Percentiles rank a stretch among this genome's conserved stretches.
Evolutionary conservation across 257 asterid species (phyloP).

Genomic region (Cynanchum wilfordii): DNA sequence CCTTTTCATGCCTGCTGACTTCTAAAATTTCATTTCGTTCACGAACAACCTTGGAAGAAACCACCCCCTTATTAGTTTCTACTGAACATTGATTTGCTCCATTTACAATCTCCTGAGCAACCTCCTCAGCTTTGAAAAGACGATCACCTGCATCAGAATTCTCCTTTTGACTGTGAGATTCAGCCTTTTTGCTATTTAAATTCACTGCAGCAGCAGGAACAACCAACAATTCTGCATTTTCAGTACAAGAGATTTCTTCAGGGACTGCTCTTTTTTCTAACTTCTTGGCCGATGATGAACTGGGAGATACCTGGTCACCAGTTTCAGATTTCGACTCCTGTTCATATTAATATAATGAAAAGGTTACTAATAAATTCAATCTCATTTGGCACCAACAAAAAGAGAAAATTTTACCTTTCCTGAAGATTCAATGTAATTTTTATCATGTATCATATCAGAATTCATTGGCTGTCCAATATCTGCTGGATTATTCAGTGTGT

Average conservation of each 20-base stretch:
- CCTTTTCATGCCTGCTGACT: slow-evolving; percentile 22
- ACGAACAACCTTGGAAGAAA: slow-evolving; percentile 27
- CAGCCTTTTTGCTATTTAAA: slow-evolving; percentile 27
- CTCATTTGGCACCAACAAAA: slow-evolving; percentile 5
- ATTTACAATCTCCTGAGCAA: slow-evolving; percentile 28
- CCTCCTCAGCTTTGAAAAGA: slow-evolving; percentile 24
- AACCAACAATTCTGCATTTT: slow-evolving; percentile 26
- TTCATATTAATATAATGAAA: slow-evolving; percentile 13
- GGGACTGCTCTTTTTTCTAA: slow-evolving; percentile 23
- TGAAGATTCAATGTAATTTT: slow-evolving; percentile 28
- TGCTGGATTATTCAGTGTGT: slow-evolving; percentile 21
- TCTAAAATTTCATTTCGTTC: slow-evolving; percentile 28
- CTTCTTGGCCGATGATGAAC: slow-evolving; percentile 27
- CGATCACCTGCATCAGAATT: slow-evolving; percentile 19
- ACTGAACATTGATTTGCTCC: slow-evolving; percentile 28
- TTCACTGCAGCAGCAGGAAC: slow-evolving; percentile 26
- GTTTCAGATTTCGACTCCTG: slow-evolving; percentile 42
- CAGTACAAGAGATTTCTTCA: slow-evolving; percentile 29
- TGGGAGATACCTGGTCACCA: slow-evolving; percentile 28
- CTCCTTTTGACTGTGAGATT: slow-evolving; percentile 24
- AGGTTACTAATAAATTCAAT: slow-evolving; percentile 2
- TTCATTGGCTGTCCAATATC: slow-evolving; percentile 30
- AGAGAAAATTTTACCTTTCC: slow-evolving; percentile 36
- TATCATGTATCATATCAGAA: slow-evolving; percentile 35
- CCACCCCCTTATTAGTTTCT: slow-evolving; percentile 24